phyloP scores from a whole-genome alignment of 495 filamentous ascomycete species.

The Penicillium goetzii region DNA sequence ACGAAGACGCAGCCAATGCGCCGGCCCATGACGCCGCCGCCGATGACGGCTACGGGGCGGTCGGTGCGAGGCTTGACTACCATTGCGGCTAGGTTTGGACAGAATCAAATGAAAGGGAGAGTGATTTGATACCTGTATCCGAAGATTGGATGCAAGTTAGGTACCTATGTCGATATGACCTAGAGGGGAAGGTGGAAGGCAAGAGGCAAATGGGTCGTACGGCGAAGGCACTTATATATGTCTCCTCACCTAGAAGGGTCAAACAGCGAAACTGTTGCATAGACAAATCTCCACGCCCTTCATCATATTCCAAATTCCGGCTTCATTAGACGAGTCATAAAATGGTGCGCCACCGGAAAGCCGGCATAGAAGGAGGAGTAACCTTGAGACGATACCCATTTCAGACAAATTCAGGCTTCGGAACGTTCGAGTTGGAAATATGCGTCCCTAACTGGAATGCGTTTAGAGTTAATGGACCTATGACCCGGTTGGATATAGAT shows the following conservation, averaged over 20 bases:
- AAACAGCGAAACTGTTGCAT: neutral
- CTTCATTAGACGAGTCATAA: neutral
- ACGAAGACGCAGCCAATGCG: constrained; percentile 47
- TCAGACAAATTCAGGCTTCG: neutral
- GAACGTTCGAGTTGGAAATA: neutral
- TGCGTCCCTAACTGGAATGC: neutral
- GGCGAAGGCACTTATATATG: neutral
- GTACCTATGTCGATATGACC: neutral
- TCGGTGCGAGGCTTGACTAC: constrained; percentile 17
- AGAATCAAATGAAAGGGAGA: neutral
- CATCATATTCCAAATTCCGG: neutral
- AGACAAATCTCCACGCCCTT: neutral
- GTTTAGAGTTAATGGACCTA: neutral
- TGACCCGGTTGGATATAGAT: neutral
- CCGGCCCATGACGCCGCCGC: constrained; percentile 53
- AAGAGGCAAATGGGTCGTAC: neutral
- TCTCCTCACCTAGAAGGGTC: neutral
- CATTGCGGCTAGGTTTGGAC: neutral
- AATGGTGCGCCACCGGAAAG: neutral
- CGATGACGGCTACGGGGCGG: constrained; percentile 48
- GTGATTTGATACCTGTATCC: neutral
- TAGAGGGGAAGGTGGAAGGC: neutral
- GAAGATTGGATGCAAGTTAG: neutral
- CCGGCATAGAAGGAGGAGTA: neutral
- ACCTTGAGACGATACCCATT: neutral